Percentiles rank a stretch among this genome's conserved stretches.
Evolutionary conservation across 1,284 basidiomycete species (phyloP).

Genomic region (Caloboletus firmus): DNA sequence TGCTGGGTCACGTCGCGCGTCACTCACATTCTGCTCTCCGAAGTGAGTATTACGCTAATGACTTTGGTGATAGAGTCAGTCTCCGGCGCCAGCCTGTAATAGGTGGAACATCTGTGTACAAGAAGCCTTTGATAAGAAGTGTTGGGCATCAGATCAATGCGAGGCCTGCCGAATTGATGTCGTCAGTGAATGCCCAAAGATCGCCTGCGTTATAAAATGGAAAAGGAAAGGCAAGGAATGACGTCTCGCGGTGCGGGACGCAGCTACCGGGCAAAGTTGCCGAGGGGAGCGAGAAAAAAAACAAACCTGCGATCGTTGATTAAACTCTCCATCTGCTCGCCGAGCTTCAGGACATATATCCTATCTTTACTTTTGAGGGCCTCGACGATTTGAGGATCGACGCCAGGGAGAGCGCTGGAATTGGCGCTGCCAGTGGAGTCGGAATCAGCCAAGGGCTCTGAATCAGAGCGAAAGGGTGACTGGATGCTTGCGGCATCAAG

Average conservation of each 20-base stretch:
- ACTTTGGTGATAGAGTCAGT: conserved; percentile 61
- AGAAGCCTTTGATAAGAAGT: conserved; percentile 81
- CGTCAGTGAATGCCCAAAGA: conserved; percentile 10
- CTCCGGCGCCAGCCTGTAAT: conserved; percentile 70
- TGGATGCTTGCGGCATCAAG: conserved; percentile 8
- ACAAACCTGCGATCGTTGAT: conserved; percentile 65
- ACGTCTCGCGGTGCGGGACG: conserved; percentile 3
- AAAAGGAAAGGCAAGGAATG: neutral
- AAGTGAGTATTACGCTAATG: conserved; percentile 54
- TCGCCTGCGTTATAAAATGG: neutral
- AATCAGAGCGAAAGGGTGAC: conserved; percentile 27
- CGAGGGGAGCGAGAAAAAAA: conserved; percentile 4
- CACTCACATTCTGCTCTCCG: conserved; percentile 73
- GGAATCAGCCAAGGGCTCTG: conserved; percentile 31
- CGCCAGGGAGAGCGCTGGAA: conserved; percentile 35
- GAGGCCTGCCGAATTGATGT: conserved; percentile 42
- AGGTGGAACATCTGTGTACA: conserved; percentile 77
- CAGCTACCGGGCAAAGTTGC: neutral
- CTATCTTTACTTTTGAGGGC: conserved; percentile 84
- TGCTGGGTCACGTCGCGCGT: conserved; percentile 1
- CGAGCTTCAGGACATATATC: conserved; percentile 79
- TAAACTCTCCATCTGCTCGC: conserved; percentile 75
- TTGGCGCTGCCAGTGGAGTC: conserved; percentile 27
- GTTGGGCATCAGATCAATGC: conserved; percentile 62
- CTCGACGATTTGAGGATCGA: conserved; percentile 73